Evolutionary conservation across 2,329 filamentous ascomycete species (phyloP), one percentile per base, ranked within the genome.

Genomic region (Aureobasidium sp.): DNA sequence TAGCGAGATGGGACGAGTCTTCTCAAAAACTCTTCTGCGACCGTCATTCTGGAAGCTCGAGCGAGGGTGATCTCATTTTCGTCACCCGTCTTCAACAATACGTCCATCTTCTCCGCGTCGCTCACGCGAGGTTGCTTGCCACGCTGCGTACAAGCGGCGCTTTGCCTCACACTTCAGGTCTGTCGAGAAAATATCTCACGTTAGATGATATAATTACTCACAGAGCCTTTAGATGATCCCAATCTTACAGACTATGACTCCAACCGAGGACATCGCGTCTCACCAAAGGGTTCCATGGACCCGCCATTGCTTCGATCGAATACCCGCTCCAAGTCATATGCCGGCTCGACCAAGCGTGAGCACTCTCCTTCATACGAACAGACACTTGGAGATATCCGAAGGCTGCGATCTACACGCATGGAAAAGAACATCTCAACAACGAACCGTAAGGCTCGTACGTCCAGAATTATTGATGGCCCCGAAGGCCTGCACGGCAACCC

Each of bases 391-490:
- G 94, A 99, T 74, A 94, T 99, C 70, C 87, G 91, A 68, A 84
- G 94, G 64, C 76, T 99, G 62, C 86, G 93, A 65, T 97, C 94
- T 63, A 97, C 93, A 23, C 86, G 94, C 31, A 87, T 97, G 70
- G 93, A 99, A 69, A 93, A 95, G 70, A 90, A 95, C 68, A 77
- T 99, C 45, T 97, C 93, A 37, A 95, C 90, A 23, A 96, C 91
- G 54, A 91, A 93, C 72, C 89, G 89, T 71, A 94, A 92, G 68
- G 90, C 93, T 51, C 84, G 94, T 66, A 90, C 90, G 27, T 97
- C 94, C 9, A 84, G 90, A 59, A 92, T 99, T 61, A 92, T 99
- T 73, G 92, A 96, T 71, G 90, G 89, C 0, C 88, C 90, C 1
- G 86, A 90, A 67, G 87, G 86, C 38, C 82, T 81, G 17, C 83